Evolutionary conservation across 169 alveolate species (phyloP), one percentile per base, ranked within the genome.

Genomic region (Plasmodium malariae): DNA sequence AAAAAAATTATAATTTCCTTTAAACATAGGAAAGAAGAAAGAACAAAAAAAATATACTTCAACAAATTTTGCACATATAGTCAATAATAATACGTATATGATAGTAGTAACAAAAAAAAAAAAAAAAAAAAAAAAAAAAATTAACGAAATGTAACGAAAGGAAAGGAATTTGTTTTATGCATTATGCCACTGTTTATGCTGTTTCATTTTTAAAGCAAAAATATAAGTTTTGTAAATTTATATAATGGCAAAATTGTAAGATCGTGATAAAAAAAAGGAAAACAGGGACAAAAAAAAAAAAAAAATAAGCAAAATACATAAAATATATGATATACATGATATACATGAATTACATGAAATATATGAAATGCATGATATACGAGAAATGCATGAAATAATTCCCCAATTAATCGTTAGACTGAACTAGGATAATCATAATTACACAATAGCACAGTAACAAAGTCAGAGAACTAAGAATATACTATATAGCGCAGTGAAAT

Each of bases 241-340:
- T 71, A 59, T 26, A 43, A 71, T 12, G 67, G 19, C 36, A 67
- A 67, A n/a, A 67, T 37, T 67, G 12, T 40, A 55, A 67, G 74
- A 48, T 49, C 74, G 21, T 21, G n/a, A n/a, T n/a, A n/a, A 36
- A 19, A 48, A 28, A 48, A 17, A 32, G 74, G 60, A 55, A 48
- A 28, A 49, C 34, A 71, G 19, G 36, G 28, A 71, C 28, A 21
- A 73, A 36, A 73, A 45, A 32, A 26, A 54, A 30, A 43, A 30
- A 6, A n/a, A 30, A 36, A 48, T 32, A 5, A 24, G 48, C 6
- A 5, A 71, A 36, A 21, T 36, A 49, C 17, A 67, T 32, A 67
- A 30, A 67, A 65, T 19, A 51, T n/a, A n/a, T n/a, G n/a, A n/a
- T n/a, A n/a, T n/a, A n/a, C n/a, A n/a, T n/a, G n/a, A n/a, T n/a